Conservation (phyloP, 2,329 filamentous ascomycete species). For the Fusarium coffeatum region DNA sequence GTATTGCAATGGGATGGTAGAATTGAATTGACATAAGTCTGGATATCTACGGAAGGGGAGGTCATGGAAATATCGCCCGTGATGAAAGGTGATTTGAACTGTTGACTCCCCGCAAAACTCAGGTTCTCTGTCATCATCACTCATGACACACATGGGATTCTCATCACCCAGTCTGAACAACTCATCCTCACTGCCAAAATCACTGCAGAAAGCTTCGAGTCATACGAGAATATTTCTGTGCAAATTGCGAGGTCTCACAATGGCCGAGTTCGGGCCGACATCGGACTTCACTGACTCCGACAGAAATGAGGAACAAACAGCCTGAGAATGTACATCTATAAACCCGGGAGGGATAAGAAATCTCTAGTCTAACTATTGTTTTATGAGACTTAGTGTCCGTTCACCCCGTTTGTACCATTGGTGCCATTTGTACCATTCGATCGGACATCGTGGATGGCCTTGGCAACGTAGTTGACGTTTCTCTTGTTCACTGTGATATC, state of each 20-base stretch:
- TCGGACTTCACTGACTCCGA: neutral
- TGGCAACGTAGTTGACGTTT: constrained; percentile 93
- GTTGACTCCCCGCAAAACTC: neutral
- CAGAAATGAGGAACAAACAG: neutral
- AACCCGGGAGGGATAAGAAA: constrained; percentile 5
- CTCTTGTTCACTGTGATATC: constrained; percentile 64
- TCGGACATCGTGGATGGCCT: constrained; percentile 81
- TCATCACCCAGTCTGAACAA: neutral
- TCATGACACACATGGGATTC: neutral
- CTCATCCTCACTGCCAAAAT: accelerated
- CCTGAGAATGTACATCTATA: neutral
- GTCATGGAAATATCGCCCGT: neutral
- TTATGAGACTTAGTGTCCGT: constrained; percentile 6
- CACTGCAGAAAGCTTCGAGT: neutral
- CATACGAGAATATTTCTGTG: neutral
- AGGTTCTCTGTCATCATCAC: neutral
- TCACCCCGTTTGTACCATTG: constrained; percentile 16
- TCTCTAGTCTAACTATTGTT: neutral
- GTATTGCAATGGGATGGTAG: accelerated
- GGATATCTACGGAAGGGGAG: accelerated
- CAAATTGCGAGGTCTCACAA: neutral
- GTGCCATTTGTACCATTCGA: neutral
- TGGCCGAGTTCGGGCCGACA: constrained; percentile 24
- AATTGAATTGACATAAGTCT: accelerated
- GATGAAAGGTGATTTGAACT: neutral